A percentile compares a stretch with the other conserved stretches of the same genome.
phyloP scores from a whole-genome alignment of 2,329 filamentous ascomycete species.

The Colletotrichum sp. region DNA sequence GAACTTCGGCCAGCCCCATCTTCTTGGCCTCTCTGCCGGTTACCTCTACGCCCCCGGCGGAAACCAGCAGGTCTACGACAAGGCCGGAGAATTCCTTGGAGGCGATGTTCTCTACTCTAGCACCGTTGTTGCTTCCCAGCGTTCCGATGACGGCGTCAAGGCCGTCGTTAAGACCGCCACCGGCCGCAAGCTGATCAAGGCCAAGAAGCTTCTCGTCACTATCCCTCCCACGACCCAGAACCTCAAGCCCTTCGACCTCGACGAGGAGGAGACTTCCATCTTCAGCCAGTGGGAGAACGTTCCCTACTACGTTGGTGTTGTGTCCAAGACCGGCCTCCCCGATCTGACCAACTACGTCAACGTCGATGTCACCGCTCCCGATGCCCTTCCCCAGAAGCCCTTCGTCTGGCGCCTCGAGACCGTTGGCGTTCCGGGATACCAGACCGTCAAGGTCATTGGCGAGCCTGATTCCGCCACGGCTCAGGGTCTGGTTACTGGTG shows the following conservation, averaged over 20 bases:
- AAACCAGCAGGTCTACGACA: slow-evolving; percentile 31
- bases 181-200: slow-evolving; percentile 32
- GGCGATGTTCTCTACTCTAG: slow-evolving; percentile 32
- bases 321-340: slow-evolving; percentile 9
- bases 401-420: slow-evolving; percentile 24
- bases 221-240: slow-evolving; percentile 29
- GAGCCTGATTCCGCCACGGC: slow-evolving; percentile 12
- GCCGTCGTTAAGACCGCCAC: slow-evolving; percentile 30
- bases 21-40: slow-evolving; percentile 41
- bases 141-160: slow-evolving; percentile 17
- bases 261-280: slow-evolving; percentile 24
- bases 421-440: slow-evolving; percentile 23
- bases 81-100: slow-evolving; percentile 29
- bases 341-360: slow-evolving; percentile 20
- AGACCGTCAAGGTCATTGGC: slow-evolving; percentile 24
- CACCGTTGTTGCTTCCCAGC: slow-evolving; percentile 25
- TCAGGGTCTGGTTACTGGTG: slow-evolving; percentile 1
- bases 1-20: slow-evolving; percentile 29
- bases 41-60: slow-evolving; percentile 20
- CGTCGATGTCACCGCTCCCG: slow-evolving; percentile 15
- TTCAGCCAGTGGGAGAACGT: slow-evolving; percentile 23
- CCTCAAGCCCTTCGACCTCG: slow-evolving; percentile 28
- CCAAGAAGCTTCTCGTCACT: slow-evolving; percentile 34
- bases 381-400: slow-evolving; percentile 9
- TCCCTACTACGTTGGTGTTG: slow-evolving; percentile 12